Base-by-base conservation (phyloP, 192 early-diverging fungal genomes). In the Geosiphon pyriformis region DNA sequence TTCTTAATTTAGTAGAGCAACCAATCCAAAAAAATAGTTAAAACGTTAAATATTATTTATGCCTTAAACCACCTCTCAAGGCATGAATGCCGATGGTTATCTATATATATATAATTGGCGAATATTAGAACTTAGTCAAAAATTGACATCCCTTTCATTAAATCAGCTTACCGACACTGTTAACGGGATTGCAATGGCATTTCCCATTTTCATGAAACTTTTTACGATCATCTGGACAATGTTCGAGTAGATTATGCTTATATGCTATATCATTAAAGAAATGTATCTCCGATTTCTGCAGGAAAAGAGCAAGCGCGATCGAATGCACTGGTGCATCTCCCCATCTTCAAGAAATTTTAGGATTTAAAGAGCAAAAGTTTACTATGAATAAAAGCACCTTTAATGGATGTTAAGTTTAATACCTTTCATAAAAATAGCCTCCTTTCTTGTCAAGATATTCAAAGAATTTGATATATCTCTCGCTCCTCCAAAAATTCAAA, bases 341-440 rank as follows among this genome's bases (percentile, higher is more conserved):
- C 86, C 86, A 88, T 52, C 86, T 81, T 68, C 33, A 68, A 73
- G 59, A 69, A 72, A 46, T 59, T 22, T 31, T 15, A 61, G 20
- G 22, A 54, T n/a, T 11, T 34, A 37, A 1, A 53, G 8, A 30
- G 25, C 10, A 33, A 51, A 53, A 54, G 53, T 23, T 23, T 56
- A 23, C 15, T 49, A 47, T 11, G 1, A 49, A 30, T 62, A 27
- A 55, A 23, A 4, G 53, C 12, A 55, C 12, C 0, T 31, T 54
- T 20, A 49, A 37, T 18, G 4, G 3, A 29, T 65, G 10, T 83
- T 81, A 10, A 42, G 15, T 42, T 42, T 10, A 42, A 81, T 83
- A 89, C 20, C 88, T 74, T 72, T 91, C 92, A 65, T 94, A 94
- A 65, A 90, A 94, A 81, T 93, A 94, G 10, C 93, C 93, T 32